Base-by-base conservation (phyloP, 2,329 filamentous ascomycete species). In the Annulohypoxylon truncatum region DNA sequence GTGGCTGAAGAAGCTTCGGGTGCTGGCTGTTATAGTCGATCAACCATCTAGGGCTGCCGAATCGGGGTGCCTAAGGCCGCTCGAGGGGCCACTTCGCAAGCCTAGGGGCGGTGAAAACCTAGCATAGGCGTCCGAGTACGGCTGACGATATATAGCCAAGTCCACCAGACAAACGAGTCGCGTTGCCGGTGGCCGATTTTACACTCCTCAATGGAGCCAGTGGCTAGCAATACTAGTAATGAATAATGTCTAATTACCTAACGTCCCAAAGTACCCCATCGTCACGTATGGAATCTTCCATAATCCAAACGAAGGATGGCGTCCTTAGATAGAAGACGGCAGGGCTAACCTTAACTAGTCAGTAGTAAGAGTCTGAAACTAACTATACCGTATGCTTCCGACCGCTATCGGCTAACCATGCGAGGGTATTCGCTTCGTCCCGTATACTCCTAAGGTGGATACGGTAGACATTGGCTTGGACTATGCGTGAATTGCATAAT, bases 401-500 rank as follows among this genome's bases (percentile, higher is more conserved):
- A 61, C 62, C 63, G 62, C 59, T 61, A 64, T 68, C 63, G 63
- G 66, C 66, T 38, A 54, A 40, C 35, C 35, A 47, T 63, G 48
- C 18, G 26, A 58, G 53, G 42, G 59, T 47, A 26, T 51, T 50
- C 54, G 24, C 35, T 54, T 63, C 58, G 47, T 47, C 31, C 50
- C 22, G 40, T 54, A 48, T 59, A 44, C 48, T 61, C 51, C 54
- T 48, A 51, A 29, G 60, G 63, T 66, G 59, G 66, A 35, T 64
- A 59, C 51, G 24, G 40, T 46, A 52, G 28, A 29, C 40, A 18
- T 20, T 59, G 29, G 29, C 52, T 54, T 59, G 54, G 62, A 59
- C 62, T 63, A 47, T 61, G 20, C 48, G 53, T 64, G 64, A 64
- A 61, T 61, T 54, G 64, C 60, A 67, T 22, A 64, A 69, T 63